Evolutionary conservation across 2,329 filamentous ascomycete species (phyloP), one percentile per base, ranked within the genome.

Genomic region (Plenodomus biglobosus): DNA sequence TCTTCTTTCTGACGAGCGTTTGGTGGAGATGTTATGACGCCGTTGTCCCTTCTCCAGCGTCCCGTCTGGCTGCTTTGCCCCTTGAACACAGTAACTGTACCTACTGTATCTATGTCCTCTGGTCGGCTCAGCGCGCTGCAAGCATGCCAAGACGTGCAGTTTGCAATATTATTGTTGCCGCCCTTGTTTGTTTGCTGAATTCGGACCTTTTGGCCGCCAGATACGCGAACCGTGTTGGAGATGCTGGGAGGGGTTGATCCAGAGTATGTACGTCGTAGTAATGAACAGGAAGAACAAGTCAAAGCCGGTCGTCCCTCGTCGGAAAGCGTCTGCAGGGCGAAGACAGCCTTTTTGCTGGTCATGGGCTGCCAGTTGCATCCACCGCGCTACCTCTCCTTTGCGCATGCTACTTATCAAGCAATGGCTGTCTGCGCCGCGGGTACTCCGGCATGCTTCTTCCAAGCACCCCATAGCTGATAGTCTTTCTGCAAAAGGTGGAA

Each of bases 21-120:
- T 38, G 51, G 52, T 54, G 50, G 51, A 58, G 53, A 46, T 64
- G 61, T 67, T 64, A 67, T 62, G 65, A 60, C 46, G 53, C 43
- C 52, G 40, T 53, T 40, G 50, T 38, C 48, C 38, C 56, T 38
- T 50, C 38, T 57, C 45, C 58, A 46, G 58, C 49, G 52, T 58
- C 50, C 51, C 47, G 57, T 51, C 55, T 56, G 56, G 58, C 52
- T 53, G 52, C 46, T 46, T 43, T 24, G 6, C 27, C 52, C 50
- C 51, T 52, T n/a, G n/a, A n/a, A n/a, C n/a, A n/a, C n/a, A n/a
- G n/a, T n/a, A n/a, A n/a, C n/a, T n/a, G n/a, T n/a, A n/a, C n/a
- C n/a, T n/a, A n/a, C n/a, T n/a, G n/a, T n/a, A n/a, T n/a, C n/a
- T n/a, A n/a, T n/a, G n/a, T n/a, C n/a, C n/a, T n/a, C n/a, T n/a